Conservation (phyloP, 352 stramenopile species). For the Blastocystis hominis region DNA sequence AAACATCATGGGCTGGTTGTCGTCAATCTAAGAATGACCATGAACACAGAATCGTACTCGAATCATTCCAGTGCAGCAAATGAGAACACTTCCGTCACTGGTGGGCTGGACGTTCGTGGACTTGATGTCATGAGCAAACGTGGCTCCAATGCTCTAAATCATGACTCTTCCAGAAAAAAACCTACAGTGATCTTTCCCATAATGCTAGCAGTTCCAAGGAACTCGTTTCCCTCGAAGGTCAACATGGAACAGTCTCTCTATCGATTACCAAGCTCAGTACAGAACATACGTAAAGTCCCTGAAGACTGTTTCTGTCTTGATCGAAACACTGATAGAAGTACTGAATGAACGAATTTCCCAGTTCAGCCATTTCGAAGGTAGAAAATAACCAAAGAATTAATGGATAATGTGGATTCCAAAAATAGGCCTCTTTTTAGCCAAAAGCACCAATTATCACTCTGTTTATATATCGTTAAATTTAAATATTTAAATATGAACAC, state of each 20-base stretch:
- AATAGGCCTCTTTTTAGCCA: too few species aligned
- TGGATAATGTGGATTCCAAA: neutral
- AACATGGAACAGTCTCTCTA: constrained; percentile 49
- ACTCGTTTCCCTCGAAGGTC: constrained; percentile 52
- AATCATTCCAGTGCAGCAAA: constrained; percentile 26
- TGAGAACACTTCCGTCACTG: constrained; percentile 8
- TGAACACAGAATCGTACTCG: neutral
- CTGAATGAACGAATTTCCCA: constrained; percentile 26
- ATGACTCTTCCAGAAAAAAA: neutral
- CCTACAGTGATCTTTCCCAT: constrained; percentile 37
- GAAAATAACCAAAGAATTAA: neutral
- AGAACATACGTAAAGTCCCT: neutral
- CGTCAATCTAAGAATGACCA: constrained; percentile 37
- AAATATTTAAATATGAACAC: too few species aligned
- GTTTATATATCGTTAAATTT: too few species aligned
- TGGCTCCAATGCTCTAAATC: neutral
- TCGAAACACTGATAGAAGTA: constrained; percentile 56
- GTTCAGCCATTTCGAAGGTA: constrained; percentile 26
- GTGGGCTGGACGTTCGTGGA: constrained; percentile 37
- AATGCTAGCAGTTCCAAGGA: constrained; percentile 37
- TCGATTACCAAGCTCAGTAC: neutral
- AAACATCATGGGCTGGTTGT: constrained; percentile 34
- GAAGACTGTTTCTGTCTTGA: constrained; percentile 17
- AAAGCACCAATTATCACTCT: too few species aligned
- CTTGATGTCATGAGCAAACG: constrained; percentile 34